Evolutionary conservation across 768 basidiomycete species (phyloP).

Genomic region (Asterophora lycoperdoides): DNA sequence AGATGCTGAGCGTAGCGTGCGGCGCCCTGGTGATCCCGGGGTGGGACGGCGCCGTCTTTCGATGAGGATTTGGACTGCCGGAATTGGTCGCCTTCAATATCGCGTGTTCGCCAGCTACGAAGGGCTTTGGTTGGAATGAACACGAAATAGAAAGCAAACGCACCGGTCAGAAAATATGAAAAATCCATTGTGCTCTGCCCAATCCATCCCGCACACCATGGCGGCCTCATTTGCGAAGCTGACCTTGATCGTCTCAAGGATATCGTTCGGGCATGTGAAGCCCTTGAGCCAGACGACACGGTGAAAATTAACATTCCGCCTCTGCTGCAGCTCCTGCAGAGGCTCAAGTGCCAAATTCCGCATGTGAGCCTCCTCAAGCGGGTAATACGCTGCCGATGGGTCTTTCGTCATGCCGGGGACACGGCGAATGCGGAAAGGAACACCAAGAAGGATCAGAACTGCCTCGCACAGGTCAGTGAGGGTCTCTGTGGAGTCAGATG

Average conservation of each 20-base stretch:
- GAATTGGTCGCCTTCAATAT: conserved; percentile 98
- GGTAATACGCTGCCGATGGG: conserved; percentile 87
- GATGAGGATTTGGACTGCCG: conserved; percentile 93
- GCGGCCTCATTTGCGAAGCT: conserved; percentile 89
- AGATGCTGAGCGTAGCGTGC: conserved; percentile 86
- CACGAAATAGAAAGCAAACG: conserved; percentile 18
- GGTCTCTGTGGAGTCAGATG: conserved; percentile 91
- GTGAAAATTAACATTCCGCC: conserved; percentile 77
- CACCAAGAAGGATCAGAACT: conserved; percentile 86
- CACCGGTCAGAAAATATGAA: conserved; percentile 98
- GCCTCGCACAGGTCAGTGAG: conserved; percentile 93
- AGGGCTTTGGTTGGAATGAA: neutral
- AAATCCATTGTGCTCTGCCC: conserved; percentile 96
- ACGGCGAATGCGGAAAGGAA: conserved; percentile 89
- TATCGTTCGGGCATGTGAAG: conserved; percentile 98
- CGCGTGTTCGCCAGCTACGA: conserved; percentile 89
- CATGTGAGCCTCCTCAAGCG: conserved; percentile 90
- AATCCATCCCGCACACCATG: conserved; percentile 99
- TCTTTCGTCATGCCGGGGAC: conserved; percentile 92
- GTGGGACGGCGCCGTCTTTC: conserved; percentile 86
- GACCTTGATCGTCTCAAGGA: conserved; percentile 91
- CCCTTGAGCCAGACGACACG: conserved; percentile 98
- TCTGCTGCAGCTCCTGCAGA: conserved; percentile 72
- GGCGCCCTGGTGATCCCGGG: conserved; percentile 79
- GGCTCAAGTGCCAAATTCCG: conserved; percentile 93